phyloP scores from a whole-genome alignment of 768 basidiomycete species.

The Mycena belliarum region DNA sequence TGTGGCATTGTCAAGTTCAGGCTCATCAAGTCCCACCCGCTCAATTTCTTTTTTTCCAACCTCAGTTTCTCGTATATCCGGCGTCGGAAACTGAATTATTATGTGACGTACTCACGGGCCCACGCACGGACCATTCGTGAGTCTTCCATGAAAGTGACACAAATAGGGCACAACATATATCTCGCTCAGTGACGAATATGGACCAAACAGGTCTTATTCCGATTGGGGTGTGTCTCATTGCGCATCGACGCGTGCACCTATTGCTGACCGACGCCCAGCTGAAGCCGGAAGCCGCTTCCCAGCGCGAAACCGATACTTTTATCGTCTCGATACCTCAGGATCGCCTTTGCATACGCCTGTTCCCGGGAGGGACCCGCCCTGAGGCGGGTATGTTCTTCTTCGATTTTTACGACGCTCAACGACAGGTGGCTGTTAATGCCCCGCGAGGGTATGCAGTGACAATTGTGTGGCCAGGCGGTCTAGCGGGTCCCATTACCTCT shows the following conservation, averaged over 20 bases:
- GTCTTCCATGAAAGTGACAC: too few relatives aligned
- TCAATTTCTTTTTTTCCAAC: too few relatives aligned
- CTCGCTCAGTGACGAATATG: neutral
- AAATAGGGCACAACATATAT: too few relatives aligned
- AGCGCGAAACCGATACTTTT: neutral
- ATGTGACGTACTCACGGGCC: too few relatives aligned
- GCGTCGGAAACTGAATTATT: too few relatives aligned
- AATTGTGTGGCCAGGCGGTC: neutral
- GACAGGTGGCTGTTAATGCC: neutral
- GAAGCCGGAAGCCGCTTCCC: neutral
- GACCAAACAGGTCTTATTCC: neutral
- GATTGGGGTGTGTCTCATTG: slow-evolving; percentile 1
- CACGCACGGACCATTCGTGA: too few relatives aligned
- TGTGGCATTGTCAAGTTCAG: too few relatives aligned
- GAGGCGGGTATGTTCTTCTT: neutral
- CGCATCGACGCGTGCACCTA: neutral
- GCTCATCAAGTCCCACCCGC: too few relatives aligned
- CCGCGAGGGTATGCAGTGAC: neutral
- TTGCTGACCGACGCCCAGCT: neutral
- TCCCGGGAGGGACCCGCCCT: neutral
- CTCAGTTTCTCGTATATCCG: too few relatives aligned
- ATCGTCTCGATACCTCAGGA: neutral
- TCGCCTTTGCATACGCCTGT: neutral
- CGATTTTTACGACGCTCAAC: neutral
- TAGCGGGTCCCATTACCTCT: neutral